phyloP scores from a whole-genome alignment of 2,329 filamentous ascomycete genomes.

The Diaporthe vaccinii region DNA sequence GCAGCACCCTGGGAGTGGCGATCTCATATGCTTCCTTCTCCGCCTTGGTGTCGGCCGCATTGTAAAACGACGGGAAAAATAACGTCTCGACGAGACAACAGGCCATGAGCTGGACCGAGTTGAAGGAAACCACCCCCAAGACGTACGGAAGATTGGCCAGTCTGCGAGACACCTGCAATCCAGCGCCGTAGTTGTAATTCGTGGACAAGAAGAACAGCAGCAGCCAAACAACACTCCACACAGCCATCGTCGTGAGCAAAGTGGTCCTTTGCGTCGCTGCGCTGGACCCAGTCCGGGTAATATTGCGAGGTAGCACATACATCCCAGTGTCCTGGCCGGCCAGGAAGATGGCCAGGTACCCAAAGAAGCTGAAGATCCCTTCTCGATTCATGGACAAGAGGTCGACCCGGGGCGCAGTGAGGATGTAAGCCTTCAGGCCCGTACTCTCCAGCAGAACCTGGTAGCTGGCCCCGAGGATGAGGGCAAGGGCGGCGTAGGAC shows the following conservation, averaged over 20 bases:
- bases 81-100: slow-evolving; percentile 84
- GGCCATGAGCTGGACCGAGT: slow-evolving; percentile 82
- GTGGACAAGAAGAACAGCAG: slow-evolving; percentile 78
- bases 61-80: slow-evolving; percentile 81
- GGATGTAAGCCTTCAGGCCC: slow-evolving; percentile 83
- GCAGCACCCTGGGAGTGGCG: slow-evolving; percentile 85
- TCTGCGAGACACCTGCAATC: slow-evolving; percentile 84
- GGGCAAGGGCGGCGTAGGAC: slow-evolving; percentile 81
- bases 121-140: slow-evolving; percentile 93
- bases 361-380: slow-evolving; percentile 93
- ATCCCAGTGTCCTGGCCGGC: slow-evolving; percentile 88
- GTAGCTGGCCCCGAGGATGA: slow-evolving; percentile 78
- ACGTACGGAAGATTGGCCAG: slow-evolving; percentile 95
- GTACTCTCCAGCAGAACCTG: slow-evolving; percentile 83
- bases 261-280: slow-evolving; percentile 64
- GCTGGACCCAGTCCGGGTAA: slow-evolving; percentile 59
- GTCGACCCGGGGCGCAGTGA: slow-evolving; percentile 83
- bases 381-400: slow-evolving; percentile 92
- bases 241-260: slow-evolving; percentile 73
- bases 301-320: slow-evolving; percentile 77
- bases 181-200: slow-evolving; percentile 77
- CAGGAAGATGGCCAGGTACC: slow-evolving; percentile 95
- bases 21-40: slow-evolving; percentile 75
- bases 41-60: slow-evolving; percentile 63
- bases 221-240: slow-evolving; percentile 78